Percentiles rank a stretch among this genome's conserved stretches.
These are phyloP conservation scores for Nemania serpens DNA, from an alignment of 2,329 filamentous ascomycete genomes.

Conservation along the genomic window DNA sequence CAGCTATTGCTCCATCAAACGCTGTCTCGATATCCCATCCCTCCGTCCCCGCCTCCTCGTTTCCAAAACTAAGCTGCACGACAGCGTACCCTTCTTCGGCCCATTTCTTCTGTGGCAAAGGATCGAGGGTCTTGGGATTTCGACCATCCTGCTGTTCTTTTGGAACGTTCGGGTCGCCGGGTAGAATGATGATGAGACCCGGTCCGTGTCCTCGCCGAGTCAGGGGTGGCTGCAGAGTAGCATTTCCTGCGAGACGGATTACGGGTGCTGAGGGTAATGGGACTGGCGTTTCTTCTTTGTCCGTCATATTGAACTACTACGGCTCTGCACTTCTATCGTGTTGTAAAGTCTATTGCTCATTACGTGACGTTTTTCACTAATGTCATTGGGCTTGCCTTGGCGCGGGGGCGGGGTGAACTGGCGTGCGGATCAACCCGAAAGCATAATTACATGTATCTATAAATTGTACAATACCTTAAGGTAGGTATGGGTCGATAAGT, in stretches of 20 bases:
- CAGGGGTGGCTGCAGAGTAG: slow-evolving; percentile 38
- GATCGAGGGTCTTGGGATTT: slow-evolving; percentile 45
- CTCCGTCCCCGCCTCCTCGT: slow-evolving; percentile 16
- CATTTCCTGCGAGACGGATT: slow-evolving; percentile 14
- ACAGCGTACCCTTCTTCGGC: slow-evolving; percentile 72
- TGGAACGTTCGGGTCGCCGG: slow-evolving; percentile 18
- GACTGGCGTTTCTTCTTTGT: slow-evolving; percentile 1
- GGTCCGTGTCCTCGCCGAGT: slow-evolving; percentile 45
- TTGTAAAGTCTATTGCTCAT: background rate
- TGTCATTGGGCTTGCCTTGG: no score
- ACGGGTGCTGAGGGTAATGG: slow-evolving; percentile 25
- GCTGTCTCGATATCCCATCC: slow-evolving; percentile 18
- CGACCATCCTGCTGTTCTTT: background rate
- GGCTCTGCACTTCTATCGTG: background rate
- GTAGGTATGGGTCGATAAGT: no score
- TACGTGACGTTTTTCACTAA: no score
- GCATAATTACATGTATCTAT: no score
- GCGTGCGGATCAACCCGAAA: no score
- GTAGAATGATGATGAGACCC: slow-evolving; percentile 43
- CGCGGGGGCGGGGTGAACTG: no score
- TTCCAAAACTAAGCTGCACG: slow-evolving; percentile 53
- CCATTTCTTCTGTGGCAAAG: slow-evolving; percentile 67
- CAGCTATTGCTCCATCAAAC: slow-evolving; percentile 21
- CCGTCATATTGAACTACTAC: background rate
- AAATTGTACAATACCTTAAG: no score